Percentiles rank a stretch among this genome's conserved stretches.
These are phyloP conservation scores for Termitomyces sp. DNA, from an alignment of 768 basidiomycete species.

Conservation along the genomic window DNA sequence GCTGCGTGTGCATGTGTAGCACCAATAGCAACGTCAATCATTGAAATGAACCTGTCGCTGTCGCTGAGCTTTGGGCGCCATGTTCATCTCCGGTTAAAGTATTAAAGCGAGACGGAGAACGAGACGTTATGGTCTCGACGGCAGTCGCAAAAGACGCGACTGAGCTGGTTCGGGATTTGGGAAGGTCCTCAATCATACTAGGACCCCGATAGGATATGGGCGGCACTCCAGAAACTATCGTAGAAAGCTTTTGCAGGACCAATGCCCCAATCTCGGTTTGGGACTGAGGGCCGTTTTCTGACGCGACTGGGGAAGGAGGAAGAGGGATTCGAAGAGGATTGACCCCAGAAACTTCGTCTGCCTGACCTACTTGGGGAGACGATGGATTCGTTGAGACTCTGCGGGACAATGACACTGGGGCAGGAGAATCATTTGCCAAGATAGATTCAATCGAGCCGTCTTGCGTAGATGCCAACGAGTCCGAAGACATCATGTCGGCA, in stretches of 20 bases:
- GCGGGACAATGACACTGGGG: neutral
- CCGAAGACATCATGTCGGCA: constrained; percentile 9
- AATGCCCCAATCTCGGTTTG: neutral
- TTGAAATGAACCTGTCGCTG: neutral
- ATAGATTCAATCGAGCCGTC: neutral
- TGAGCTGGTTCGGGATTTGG: constrained; percentile 21
- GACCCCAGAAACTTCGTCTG: neutral
- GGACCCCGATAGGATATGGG: constrained; percentile 10
- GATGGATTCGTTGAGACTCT: neutral
- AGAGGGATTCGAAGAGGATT: constrained; percentile 12
- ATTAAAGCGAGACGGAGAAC: constrained; percentile 2
- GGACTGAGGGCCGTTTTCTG: neutral
- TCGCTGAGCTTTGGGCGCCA: neutral
- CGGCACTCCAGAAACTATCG: constrained; percentile 1
- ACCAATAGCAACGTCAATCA: neutral
- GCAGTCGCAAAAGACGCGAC: constrained; percentile 29
- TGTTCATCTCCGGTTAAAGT: neutral
- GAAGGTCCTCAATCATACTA: constrained; percentile 4
- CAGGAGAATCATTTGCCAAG: neutral
- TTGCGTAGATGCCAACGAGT: neutral
- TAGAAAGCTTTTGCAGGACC: constrained; percentile 5
- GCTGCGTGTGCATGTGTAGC: neutral
- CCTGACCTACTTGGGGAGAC: neutral
- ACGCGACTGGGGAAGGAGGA: constrained; percentile 2
- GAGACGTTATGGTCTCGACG: constrained; percentile 20